phyloP scores from a whole-genome alignment of 2,329 filamentous ascomycete genomes.

The Microascus cirrosus region DNA sequence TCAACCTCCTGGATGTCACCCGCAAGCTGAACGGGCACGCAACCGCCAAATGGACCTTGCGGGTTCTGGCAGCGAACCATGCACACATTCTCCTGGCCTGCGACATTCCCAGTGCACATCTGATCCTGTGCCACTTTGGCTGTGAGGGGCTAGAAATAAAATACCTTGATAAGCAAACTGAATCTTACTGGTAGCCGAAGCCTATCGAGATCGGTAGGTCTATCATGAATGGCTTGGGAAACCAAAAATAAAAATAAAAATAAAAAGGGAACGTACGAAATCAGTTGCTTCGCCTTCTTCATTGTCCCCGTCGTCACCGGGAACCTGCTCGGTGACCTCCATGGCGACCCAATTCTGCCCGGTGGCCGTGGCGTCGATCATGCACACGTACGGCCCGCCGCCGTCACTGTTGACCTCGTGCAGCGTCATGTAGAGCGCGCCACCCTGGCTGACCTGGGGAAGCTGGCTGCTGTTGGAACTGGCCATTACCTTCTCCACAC shows the following conservation, averaged over 20 bases:
- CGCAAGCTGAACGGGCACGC: slow-evolving; percentile 33
- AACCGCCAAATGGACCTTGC: slow-evolving; percentile 51
- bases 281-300: slow-evolving; percentile 26
- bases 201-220: too few species aligned
- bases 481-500: too few species aligned
- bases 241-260: not conserved
- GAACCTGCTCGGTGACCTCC: slow-evolving; percentile 31
- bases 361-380: slow-evolving; percentile 50
- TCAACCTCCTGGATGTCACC: too few species aligned
- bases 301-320: slow-evolving; percentile 25
- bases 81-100: slow-evolving; percentile 47
- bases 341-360: slow-evolving; percentile 40
- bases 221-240: too few species aligned
- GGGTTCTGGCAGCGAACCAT: slow-evolving; percentile 52
- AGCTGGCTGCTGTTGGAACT: too few species aligned
- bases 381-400: slow-evolving; percentile 53
- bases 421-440: not conserved
- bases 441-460: too few species aligned
- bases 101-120: slow-evolving; percentile 47
- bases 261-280: slow-evolving; percentile 15
- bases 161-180: too few species aligned
- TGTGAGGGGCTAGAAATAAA: too few species aligned
- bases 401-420: slow-evolving; percentile 52
- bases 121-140: slow-evolving; percentile 41
- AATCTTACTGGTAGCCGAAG: too few species aligned